A percentile compares a stretch with the other conserved stretches of the same genome.
Evolutionary conservation across 1,284 basidiomycete genomes (phyloP).

Genomic region (Malassezia obtusa): DNA sequence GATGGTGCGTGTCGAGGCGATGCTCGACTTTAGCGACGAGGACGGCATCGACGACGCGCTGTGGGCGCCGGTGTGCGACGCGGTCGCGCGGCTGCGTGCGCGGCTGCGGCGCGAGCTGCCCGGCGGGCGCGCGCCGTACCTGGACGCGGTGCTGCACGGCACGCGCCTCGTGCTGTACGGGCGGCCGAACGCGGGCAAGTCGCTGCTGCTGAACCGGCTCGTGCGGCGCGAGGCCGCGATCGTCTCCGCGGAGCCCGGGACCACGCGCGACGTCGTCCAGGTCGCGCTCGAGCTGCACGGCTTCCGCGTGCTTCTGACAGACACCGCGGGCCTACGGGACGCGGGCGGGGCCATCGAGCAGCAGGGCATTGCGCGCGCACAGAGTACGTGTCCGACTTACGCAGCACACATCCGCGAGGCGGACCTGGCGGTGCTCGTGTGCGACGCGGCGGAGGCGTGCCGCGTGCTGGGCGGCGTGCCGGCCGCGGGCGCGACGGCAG

Average conservation of each 20-base stretch:
- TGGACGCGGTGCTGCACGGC: slow-evolving; percentile 67
- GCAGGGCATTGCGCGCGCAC: slow-evolving; percentile 70
- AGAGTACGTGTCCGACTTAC: slow-evolving; percentile 52
- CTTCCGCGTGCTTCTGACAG: slow-evolving; percentile 65
- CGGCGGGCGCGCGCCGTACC: slow-evolving; percentile 51
- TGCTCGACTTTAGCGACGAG: slow-evolving; percentile 82
- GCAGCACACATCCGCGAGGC: slow-evolving; percentile 56
- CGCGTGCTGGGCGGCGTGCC: slow-evolving; percentile 24
- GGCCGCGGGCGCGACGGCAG: background rate
- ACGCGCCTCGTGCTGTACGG: slow-evolving; percentile 74
- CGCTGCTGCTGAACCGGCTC: slow-evolving; percentile 68
- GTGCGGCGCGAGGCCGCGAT: slow-evolving; percentile 77
- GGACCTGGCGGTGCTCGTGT: slow-evolving; percentile 66
- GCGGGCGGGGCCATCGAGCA: slow-evolving; percentile 56
- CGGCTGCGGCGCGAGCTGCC: slow-evolving; percentile 7
- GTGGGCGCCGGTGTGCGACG: slow-evolving; percentile 49
- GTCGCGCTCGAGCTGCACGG: slow-evolving; percentile 70
- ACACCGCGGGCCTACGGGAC: slow-evolving; percentile 72
- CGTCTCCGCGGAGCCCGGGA: slow-evolving; percentile 72
- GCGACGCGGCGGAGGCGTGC: slow-evolving; percentile 58
- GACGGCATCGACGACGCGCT: slow-evolving; percentile 72
- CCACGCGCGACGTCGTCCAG: slow-evolving; percentile 74
- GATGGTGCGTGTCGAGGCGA: slow-evolving; percentile 67
- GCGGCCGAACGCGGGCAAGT: slow-evolving; percentile 81
- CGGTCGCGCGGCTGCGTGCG: slow-evolving; percentile 2